Evolutionary conservation across 2,329 filamentous ascomycete species (phyloP), one percentile per base, ranked within the genome.

Genomic region (Ploettnerulaceae sp.): DNA sequence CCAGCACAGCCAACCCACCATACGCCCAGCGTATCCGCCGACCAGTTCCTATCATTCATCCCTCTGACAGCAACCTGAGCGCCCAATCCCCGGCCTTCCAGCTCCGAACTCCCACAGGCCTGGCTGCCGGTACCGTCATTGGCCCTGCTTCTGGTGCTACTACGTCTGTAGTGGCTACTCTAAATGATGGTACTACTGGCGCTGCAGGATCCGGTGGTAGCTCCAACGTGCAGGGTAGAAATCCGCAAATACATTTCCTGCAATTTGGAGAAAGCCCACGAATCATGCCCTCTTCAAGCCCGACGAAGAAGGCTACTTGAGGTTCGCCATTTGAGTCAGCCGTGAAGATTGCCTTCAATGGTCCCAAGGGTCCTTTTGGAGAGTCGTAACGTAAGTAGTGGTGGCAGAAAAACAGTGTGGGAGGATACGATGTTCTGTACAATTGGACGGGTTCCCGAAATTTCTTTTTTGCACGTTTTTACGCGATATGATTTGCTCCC

Each of bases 261-360:
- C n/a, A n/a, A n/a, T n/a, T n/a, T n/a, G n/a, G n/a, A n/a, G n/a
- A n/a, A n/a, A n/a, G n/a, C n/a, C n/a, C n/a, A n/a, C 9, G 7
- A 7, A 5, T 24, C 9, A 24, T 12, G 24, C 33, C 20, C 8
- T 20, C 32, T 12, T 20, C 32, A 12, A 40, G 37, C 15, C 37
- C 37, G 3, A 26, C 28, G 8, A 40, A 40, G 25, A 29, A 29
- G 25, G 37, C 37, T 4, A 39, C n/a, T 28, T 15, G 37, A 40
- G 20, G 24, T 8, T n/a, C n/a, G n/a, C n/a, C n/a, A n/a, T 14
- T 40, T 7, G 31, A 18, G 20, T 24, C 25, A 8, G 37, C 37
- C 22, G 31, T 40, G 17, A 26, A 15, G 17, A 40, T 9, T 7
- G 37, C 37, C 9, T 40, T 40, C 25, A 40, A 40, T 9, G 37